phyloP scores from a whole-genome alignment of 2,329 filamentous ascomycete species.

The Ambrosiella xylebori region DNA sequence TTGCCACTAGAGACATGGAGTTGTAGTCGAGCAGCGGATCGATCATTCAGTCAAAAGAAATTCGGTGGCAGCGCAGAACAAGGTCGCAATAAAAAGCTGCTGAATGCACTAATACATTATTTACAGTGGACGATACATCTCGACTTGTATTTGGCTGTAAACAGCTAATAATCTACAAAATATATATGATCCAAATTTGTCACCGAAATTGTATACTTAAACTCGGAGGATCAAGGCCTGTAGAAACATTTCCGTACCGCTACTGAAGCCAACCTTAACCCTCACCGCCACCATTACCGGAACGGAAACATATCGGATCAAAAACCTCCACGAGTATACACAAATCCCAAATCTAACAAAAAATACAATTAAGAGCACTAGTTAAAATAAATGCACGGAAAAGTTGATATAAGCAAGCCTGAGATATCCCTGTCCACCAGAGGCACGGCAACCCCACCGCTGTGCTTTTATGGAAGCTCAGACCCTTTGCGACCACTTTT shows the following conservation, averaged over 20 bases:
- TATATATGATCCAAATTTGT: no score
- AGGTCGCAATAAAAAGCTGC: neutral
- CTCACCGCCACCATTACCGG: no score
- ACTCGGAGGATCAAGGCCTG: no score
- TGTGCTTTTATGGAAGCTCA: neutral
- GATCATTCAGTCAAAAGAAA: neutral
- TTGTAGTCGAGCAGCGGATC: neutral
- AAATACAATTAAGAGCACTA: no score
- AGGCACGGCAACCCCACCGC: neutral
- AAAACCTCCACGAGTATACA: neutral
- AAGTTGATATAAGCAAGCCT: neutral
- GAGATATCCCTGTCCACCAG: neutral
- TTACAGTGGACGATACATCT: neutral
- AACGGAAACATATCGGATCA: no score
- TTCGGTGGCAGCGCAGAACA: neutral
- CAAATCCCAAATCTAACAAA: no score
- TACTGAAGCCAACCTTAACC: no score
- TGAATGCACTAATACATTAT: neutral
- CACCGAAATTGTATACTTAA: no score
- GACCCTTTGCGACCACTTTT: neutral
- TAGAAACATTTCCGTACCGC: no score
- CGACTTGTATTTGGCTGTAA: no score
- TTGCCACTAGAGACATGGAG: neutral
- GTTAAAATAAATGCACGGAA: neutral
- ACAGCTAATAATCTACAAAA: no score